Evolutionary conservation across 2,329 filamentous ascomycete species (phyloP), one percentile per base, ranked within the genome.

Genomic region (Aspergillus costaricaensis): DNA sequence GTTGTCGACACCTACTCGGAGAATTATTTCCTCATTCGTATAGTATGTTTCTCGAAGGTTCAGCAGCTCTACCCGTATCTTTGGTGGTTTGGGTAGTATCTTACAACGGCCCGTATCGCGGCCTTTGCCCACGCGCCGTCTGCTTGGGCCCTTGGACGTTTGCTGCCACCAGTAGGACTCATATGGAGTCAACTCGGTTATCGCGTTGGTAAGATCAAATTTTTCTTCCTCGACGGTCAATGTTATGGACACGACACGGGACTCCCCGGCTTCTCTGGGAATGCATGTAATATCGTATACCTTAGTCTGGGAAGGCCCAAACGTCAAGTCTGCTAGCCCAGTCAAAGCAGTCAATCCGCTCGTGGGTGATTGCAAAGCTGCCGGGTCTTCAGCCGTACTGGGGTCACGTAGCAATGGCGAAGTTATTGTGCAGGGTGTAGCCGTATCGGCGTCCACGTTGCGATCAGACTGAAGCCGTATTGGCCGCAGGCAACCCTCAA

Each of bases 81-180:
- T 98, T 0, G 95, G 95, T 27, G 94, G 95, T 65, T 96, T 91
- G 1, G 95, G 94, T 57, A 92, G 82, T 23, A 99, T 87, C 58
- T 86, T 88, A 58, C 96, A 85, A 2, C 80, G 79, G 36, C 85
- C 79, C 1, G 81, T 80, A 58, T 84, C 80, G 41, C 77, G 72
- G 57, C 78, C 77, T 56, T 79, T 79, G 21, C 80, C 77, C 23
- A 82, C 70, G 47, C 72, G 71, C 65, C 76, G 78, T 51, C 69
- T 68, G 25, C 73, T 59, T 8, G 74, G 66, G 2, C 72, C 74
- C 27, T 75, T 75, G 23, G 69, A 67, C 36, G 71, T 76, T 12
- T 74, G 62, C 39, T 73, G 70, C 80, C 80, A 82, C 78, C 80
- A 81, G 27, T 73, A 74, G 5, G 75, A 70, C 23, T 73, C 67